Base-by-base conservation (phyloP, 1,284 basidiomycete genomes). In the Coriolopsis trogii region DNA sequence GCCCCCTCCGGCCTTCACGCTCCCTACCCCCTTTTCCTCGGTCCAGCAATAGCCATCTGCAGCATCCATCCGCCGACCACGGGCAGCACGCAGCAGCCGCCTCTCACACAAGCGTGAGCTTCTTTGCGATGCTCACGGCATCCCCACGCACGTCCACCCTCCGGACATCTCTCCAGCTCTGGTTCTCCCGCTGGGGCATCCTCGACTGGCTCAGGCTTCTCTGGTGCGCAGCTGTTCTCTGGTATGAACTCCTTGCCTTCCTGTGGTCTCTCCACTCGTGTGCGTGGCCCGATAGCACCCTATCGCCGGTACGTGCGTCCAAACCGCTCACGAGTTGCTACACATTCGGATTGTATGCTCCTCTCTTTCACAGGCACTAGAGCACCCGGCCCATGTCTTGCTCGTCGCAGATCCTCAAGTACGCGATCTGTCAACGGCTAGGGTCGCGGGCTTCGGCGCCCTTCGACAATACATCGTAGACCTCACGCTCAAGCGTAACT, bases 371-470 rank as follows among this genome's bases (percentile, higher is more conserved):
- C 41, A 55, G 47, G 38, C 34, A 41, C 43, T n/a, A 16, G 43
- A 59, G 42, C 39, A 63, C 9, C 71, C 78, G 6, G 78, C 75
- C 2, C 89, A 87, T 59, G 73, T 93, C 24, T 75, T 93, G 13
- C 74, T 95, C 44, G 64, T 93, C 18, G 82, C 91, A 4, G 92
- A 95, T 64, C 81, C 90, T 1, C 91, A 94, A 66, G 76, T 94
- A 15, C 79, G 84, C 24, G 81, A 86, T 61, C 66, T 74, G 55
- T 70, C 67, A 33, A 72, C 74, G 40, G 76, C 73, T 66, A 75
- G 67, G 39, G 67, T 65, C 53, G 64, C 68, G 40, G 68, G 77
- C 65, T 60, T 75, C 59, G 73, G 70, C 58, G 62, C 62, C 21
- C 48, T 85, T 37, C 74, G 77, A 30, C 80, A 82, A 55, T 71